Evolutionary conservation across 2,329 filamentous ascomycete species (phyloP).

Genomic region (Talaromyces sp.): DNA sequence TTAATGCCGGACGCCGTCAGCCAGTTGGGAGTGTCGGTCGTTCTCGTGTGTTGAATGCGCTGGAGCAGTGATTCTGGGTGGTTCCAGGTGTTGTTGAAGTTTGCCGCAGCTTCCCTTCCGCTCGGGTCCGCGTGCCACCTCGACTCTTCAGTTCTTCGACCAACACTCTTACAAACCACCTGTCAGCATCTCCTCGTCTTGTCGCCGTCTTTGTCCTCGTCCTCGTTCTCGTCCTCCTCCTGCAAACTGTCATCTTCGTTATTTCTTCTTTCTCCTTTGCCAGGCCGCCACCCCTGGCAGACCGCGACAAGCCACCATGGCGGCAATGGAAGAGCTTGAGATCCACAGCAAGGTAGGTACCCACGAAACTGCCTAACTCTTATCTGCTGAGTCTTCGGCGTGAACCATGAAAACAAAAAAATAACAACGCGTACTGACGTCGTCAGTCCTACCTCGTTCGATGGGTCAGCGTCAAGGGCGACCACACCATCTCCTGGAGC

Average conservation of each 20-base stretch:
- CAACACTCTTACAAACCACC: background rate
- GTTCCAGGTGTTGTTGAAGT: background rate
- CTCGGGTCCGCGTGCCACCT: background rate
- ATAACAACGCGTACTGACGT: background rate
- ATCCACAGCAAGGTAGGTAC: constrained; percentile 86
- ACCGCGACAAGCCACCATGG: constrained; percentile 53
- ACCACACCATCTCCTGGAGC: constrained; percentile 94
- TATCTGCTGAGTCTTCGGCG: background rate
- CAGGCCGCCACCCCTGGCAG: background rate
- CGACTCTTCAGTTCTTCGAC: background rate
- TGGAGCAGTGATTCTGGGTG: background rate
- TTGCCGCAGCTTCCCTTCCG: background rate
- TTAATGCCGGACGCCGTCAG: background rate
- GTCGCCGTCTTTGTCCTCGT: background rate
- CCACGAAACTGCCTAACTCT: background rate
- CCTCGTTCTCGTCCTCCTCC: background rate
- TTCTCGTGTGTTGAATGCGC: background rate
- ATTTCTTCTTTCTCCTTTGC: background rate
- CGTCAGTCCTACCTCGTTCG: constrained; percentile 90
- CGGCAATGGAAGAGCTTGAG: constrained; percentile 92
- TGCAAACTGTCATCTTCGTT: background rate
- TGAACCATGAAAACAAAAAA: background rate
- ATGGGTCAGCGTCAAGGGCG: constrained; percentile 88
- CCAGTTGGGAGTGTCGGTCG: background rate
- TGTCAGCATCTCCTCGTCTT: background rate